Base-by-base conservation (phyloP, 2,329 filamentous ascomycete genomes). In the Xylaria sp. region DNA sequence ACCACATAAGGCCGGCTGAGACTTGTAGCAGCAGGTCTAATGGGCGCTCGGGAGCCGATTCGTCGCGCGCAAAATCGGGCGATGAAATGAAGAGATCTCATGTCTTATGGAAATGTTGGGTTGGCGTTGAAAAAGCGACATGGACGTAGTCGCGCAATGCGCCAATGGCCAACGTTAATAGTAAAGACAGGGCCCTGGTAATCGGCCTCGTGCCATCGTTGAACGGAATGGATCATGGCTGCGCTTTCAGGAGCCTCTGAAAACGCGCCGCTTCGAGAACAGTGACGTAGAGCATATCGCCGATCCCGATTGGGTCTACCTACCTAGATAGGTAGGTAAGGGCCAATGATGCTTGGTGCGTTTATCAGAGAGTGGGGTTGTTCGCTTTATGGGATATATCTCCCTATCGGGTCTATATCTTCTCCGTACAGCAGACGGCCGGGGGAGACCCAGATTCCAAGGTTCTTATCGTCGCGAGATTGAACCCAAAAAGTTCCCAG, bases 11-110 rank as follows among this genome's bases (percentile, higher is more conserved):
- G 68, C 58, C 66, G 67, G 21, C 15, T 47, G 35, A 62, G 35
- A 17, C 48, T 69, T 7, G 61, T 21, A 21, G 55, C n/a, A n/a
- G 58, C 8, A 44, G 64, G 70, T 58, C 41, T 68, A 56, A 48
- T 25, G 8, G 51, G 52, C 27, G 49, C 41, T 60, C 40, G 33
- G 33, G 41, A 67, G 65, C 61, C 63, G 66, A 63, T 71, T 71
- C 52, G 73, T 74, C 74, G 81, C 69, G 77, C 73, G 73, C 77
- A 81, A 64, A 78, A 72, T 69, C 80, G 79, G 75, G 80, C 75
- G 41, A 81, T 65, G 58, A 76, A 67, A 51, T 43, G 74, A 67
- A 73, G 76, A 71, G 75, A 70, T 72, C 78, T 82, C 82, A 85
- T 84, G 65, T 76, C 77, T 77, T 67, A 41, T 43, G 27, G 53